phyloP scores from a whole-genome alignment of 2,329 filamentous ascomycete species.

The Aschersonia sp. region DNA sequence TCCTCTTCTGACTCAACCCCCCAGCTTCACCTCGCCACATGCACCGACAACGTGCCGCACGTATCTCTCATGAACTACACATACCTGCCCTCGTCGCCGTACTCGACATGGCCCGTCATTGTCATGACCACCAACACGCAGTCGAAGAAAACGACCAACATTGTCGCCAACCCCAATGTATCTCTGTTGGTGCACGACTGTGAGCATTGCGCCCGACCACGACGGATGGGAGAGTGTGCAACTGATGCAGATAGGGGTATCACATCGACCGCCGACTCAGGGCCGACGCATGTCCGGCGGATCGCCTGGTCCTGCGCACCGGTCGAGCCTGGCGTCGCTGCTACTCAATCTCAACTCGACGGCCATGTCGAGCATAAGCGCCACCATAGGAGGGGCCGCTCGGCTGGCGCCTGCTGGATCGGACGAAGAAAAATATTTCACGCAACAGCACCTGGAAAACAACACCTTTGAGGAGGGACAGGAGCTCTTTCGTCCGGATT shows the following conservation, averaged over 20 bases:
- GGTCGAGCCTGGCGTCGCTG: constrained; percentile 66
- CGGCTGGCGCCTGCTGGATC: constrained; percentile 57
- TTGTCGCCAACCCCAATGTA: constrained; percentile 72
- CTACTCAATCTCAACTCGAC: constrained; percentile 85
- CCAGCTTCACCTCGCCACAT: constrained; percentile 91
- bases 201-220: constrained; percentile 12
- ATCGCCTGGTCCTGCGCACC: constrained; percentile 48
- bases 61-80: constrained; percentile 99
- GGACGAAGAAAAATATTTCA: constrained; percentile 75
- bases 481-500: constrained; percentile 15
- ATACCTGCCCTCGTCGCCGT: constrained; percentile 70
- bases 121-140: constrained; percentile 83
- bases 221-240: neutral
- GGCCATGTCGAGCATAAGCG: constrained; percentile 75
- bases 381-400: constrained; percentile 85
- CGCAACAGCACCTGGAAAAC: constrained; percentile 73
- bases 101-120: constrained; percentile 61
- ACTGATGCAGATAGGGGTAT: constrained; percentile 47
- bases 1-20: neutral
- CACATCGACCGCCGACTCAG: constrained; percentile 72
- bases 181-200: constrained; percentile 94
- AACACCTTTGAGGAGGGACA: constrained; percentile 62
- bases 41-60: constrained; percentile 68
- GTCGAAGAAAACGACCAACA: constrained; percentile 69
- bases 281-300: constrained; percentile 42